These are phyloP conservation scores for Scytalidium sp. DNA, from an alignment of 2,329 filamentous ascomycete species.

Conservation along the genomic window DNA sequence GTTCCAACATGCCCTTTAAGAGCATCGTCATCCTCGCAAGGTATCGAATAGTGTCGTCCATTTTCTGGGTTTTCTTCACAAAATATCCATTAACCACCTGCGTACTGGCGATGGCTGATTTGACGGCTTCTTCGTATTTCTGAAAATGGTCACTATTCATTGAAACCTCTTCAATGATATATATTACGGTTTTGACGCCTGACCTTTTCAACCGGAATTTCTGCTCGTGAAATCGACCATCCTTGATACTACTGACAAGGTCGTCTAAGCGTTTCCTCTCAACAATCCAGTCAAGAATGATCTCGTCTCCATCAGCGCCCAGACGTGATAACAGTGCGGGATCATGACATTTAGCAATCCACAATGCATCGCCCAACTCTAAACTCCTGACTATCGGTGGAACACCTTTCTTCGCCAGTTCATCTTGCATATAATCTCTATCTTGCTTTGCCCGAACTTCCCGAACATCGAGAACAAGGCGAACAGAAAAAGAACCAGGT, in stretches of 20 bases:
- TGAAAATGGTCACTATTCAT: slow-evolving; percentile 52
- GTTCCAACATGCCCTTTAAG: slow-evolving; percentile 63
- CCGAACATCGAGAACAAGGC: slow-evolving; percentile 70
- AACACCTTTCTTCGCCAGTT: slow-evolving; percentile 65
- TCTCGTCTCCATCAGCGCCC: slow-evolving; percentile 63
- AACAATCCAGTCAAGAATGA: slow-evolving; percentile 77
- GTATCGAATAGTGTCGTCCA: slow-evolving; percentile 78
- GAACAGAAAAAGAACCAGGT: slow-evolving; percentile 66
- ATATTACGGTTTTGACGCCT: slow-evolving; percentile 73
- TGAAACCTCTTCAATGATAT: slow-evolving; percentile 72
- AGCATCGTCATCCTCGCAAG: slow-evolving; percentile 68
- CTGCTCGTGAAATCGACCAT: slow-evolving; percentile 79
- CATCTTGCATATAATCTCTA: slow-evolving; percentile 72
- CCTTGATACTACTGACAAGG: slow-evolving; percentile 75
- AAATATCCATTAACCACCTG: slow-evolving; percentile 80
- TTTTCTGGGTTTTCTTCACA: slow-evolving; percentile 69
- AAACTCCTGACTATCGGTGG: slow-evolving; percentile 65
- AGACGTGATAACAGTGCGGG: slow-evolving; percentile 50
- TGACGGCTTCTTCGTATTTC: slow-evolving; percentile 63
- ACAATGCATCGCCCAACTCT: slow-evolving; percentile 73
- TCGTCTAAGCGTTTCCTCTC: slow-evolving; percentile 81
- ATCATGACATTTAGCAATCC: slow-evolving; percentile 72
- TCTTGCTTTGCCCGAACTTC: slow-evolving; percentile 72
- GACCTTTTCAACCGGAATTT: slow-evolving; percentile 75
- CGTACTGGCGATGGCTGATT: slow-evolving; percentile 71